Percentiles rank a stretch among this genome's conserved stretches.
Conservation (phyloP, 2,329 filamentous ascomycete species). For the Dryadomyces quercivorus region DNA sequence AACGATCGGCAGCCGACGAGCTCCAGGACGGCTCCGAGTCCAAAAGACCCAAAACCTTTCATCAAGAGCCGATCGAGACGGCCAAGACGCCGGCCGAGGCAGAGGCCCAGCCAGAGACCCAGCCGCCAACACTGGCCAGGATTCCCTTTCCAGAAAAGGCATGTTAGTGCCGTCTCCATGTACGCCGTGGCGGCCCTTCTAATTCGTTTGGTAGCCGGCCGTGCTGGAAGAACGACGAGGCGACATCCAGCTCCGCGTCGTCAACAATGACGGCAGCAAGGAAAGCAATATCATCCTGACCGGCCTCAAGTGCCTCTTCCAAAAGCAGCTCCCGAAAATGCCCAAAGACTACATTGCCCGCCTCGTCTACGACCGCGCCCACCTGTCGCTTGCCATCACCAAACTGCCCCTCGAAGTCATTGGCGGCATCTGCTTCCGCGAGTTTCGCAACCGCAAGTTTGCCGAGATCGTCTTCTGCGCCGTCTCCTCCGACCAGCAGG, state of each 20-base stretch:
- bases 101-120: no score
- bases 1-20: no score
- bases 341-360: slow-evolving; percentile 98
- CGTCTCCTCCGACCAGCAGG: slow-evolving; percentile 94
- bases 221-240: slow-evolving; percentile 88
- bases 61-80: no score
- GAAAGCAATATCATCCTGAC: slow-evolving; percentile 91
- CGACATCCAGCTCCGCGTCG: slow-evolving; percentile 92
- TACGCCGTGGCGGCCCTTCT: no score
- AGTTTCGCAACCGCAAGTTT: slow-evolving; percentile 83
- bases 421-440: slow-evolving; percentile 90
- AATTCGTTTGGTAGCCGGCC: slow-evolving; percentile 41
- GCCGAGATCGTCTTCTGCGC: slow-evolving; percentile 99
- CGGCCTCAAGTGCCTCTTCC: slow-evolving; percentile 93
- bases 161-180: no score
- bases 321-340: slow-evolving; percentile 98
- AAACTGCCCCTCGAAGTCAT: slow-evolving; percentile 95
- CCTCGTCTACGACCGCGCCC: slow-evolving; percentile 91
- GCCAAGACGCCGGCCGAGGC: no score
- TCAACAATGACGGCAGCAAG: slow-evolving; percentile 85
- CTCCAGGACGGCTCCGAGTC: no score
- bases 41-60: no score
- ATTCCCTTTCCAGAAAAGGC: no score
- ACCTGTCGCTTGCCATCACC: slow-evolving; percentile 92
- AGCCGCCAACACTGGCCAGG: no score